Evolutionary conservation across 176 grass and related monocot genomes (phyloP).

Genomic region (Paspalum vaginatum): DNA sequence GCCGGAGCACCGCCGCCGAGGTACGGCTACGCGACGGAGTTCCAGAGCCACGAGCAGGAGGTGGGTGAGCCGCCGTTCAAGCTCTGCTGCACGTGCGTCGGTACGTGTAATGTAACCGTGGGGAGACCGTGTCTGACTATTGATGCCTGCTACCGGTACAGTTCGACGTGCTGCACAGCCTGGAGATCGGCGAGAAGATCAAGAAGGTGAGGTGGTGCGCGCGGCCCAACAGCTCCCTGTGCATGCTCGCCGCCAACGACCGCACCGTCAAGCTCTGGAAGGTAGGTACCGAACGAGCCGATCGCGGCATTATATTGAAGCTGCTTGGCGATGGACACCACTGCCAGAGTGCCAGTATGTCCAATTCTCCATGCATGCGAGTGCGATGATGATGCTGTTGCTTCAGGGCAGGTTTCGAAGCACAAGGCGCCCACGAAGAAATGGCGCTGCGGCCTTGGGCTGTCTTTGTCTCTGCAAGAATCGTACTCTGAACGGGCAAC

Average conservation of each 20-base stretch:
- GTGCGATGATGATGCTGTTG: slow-evolving; percentile 15
- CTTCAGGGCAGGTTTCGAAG: slow-evolving; percentile 38
- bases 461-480: not conserved
- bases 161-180: slow-evolving; percentile 59
- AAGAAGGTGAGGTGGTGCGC: slow-evolving; percentile 61
- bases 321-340: no score
- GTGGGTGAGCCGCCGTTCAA: slow-evolving; percentile 34
- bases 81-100: no score
- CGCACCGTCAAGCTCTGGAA: slow-evolving; percentile 69
- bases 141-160: not conserved
- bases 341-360: not conserved
- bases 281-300: slow-evolving; percentile 14
- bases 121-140: no score
- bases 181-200: slow-evolving; percentile 64
- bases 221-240: slow-evolving; percentile 46
- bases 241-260: slow-evolving; percentile 60
- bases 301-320: not conserved
- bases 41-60: slow-evolving; percentile 66
- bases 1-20: slow-evolving; percentile 29
- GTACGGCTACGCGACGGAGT: slow-evolving; percentile 55
- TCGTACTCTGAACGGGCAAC: not conserved
- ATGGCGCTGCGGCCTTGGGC: not conserved
- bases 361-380: not conserved
- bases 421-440: slow-evolving; percentile 9
- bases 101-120: no score